These are phyloP conservation scores for Xylaria intraflava DNA, from an alignment of 495 filamentous ascomycete species.

Conservation along the genomic window DNA sequence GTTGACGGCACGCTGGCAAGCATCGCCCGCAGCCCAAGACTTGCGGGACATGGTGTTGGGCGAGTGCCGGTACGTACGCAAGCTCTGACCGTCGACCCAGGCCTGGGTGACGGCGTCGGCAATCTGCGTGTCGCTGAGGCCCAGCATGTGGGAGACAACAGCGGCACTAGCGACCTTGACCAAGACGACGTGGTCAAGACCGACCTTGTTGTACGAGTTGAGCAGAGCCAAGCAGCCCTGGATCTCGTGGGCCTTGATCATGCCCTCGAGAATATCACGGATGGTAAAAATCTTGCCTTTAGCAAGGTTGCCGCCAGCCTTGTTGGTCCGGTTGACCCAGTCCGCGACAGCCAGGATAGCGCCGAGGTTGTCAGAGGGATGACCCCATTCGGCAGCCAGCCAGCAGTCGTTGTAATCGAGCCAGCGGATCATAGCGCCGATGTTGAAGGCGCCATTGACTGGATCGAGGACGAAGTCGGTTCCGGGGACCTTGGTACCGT, in stretches of 20 bases:
- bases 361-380: conserved; percentile 93
- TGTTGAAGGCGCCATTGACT: conserved; percentile 95
- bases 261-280: conserved; percentile 87
- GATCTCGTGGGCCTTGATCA: conserved; percentile 99
- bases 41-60: conserved; percentile 99
- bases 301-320: conserved; percentile 77
- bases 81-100: conserved; percentile 91
- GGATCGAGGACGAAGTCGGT: conserved; percentile 93
- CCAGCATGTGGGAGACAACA: conserved; percentile 90
- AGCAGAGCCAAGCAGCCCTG: conserved; percentile 94
- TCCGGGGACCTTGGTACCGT: conserved; percentile 85
- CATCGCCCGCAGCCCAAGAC: conserved; percentile 97
- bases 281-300: conserved; percentile 81
- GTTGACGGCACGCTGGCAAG: conserved; percentile 94
- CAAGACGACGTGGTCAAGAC: conserved; percentile 92
- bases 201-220: conserved; percentile 98
- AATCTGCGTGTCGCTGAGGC: conserved; percentile 81
- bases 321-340: conserved; percentile 95
- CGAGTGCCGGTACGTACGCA: conserved; percentile 93
- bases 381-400: conserved; percentile 98
- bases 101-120: conserved; percentile 94
- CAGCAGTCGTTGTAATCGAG: conserved; percentile 99
- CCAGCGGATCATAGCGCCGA: conserved; percentile 97
- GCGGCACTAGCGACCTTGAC: conserved; percentile 97
- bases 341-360: conserved; percentile 94